phyloP scores from a whole-genome alignment of 2,329 filamentous ascomycete genomes.

The Fonsecaea nubica region DNA sequence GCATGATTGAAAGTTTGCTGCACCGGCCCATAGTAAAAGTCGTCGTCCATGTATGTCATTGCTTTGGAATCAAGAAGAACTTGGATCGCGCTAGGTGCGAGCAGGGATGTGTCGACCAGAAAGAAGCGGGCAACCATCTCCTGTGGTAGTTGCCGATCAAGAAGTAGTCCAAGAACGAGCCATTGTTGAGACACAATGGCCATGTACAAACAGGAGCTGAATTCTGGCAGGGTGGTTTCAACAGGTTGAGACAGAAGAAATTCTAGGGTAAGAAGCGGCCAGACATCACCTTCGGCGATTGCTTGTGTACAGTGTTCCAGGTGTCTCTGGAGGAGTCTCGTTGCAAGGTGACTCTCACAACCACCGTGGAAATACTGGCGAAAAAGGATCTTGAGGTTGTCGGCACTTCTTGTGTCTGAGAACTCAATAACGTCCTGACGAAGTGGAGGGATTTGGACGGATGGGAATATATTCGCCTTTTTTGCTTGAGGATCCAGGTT shows the following conservation, averaged over 20 bases:
- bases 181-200: conserved; percentile 13
- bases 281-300: conserved; percentile 5
- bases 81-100: conserved; percentile 13
- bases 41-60: conserved; percentile 15
- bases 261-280: conserved; percentile 14
- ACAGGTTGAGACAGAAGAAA: conserved; percentile 19
- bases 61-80: conserved; percentile 16
- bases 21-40: conserved; percentile 8
- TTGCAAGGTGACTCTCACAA: conserved; percentile 12
- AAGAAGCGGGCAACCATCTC: conserved; percentile 14
- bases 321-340: conserved; percentile 18
- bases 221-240: conserved; percentile 10
- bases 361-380: conserved; percentile 7
- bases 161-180: conserved; percentile 13
- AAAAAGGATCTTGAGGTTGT: conserved; percentile 11
- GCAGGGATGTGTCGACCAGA: conserved; percentile 12
- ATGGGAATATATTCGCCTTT: neutral
- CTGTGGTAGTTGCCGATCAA: conserved; percentile 12
- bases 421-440: neutral
- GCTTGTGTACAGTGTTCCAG: conserved; percentile 14
- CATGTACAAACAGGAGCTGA: conserved; percentile 12
- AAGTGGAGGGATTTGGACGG: conserved; percentile 2
- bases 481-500: neutral
- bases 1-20: conserved; percentile 23
- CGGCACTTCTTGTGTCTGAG: conserved; percentile 9